Conservation (phyloP, 2,329 filamentous ascomycete species). For the Nothophaeocryptopus gaeumannii region DNA sequence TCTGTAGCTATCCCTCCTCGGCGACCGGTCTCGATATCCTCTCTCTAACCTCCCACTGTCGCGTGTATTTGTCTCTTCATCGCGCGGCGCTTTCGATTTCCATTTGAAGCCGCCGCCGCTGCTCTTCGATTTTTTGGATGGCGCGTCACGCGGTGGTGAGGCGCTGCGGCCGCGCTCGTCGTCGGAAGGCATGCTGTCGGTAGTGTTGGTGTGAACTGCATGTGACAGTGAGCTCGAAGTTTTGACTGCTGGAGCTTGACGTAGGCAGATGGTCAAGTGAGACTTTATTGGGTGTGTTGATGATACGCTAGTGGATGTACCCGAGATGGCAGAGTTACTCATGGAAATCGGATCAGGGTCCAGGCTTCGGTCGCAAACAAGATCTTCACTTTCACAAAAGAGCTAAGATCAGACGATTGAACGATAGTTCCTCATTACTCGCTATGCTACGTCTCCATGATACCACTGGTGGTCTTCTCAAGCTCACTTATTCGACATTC, state of each 20-base stretch:
- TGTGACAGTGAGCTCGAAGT: background rate
- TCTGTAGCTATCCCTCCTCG: conserved; percentile 28
- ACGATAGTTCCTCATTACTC: too few species aligned
- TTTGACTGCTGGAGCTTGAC: background rate
- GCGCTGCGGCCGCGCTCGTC: conserved; percentile 26
- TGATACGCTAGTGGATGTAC: too few species aligned
- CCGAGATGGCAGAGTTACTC: too few species aligned
- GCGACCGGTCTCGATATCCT: conserved; percentile 37
- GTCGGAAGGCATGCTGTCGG: conserved; percentile 19
- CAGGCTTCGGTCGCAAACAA: too few species aligned
- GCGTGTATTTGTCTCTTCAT: conserved; percentile 20
- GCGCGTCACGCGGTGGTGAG: conserved; percentile 29
- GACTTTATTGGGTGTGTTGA: too few species aligned
- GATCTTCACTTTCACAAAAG: too few species aligned
- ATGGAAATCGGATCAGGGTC: too few species aligned
- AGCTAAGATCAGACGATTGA: too few species aligned
- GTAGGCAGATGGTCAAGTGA: background rate
- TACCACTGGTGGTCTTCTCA: too few species aligned
- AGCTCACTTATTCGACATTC: too few species aligned
- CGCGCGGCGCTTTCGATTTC: conserved; percentile 34
- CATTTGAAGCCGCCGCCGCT: conserved; percentile 35
- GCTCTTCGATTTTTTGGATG: conserved; percentile 32
- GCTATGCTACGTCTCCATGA: too few species aligned
- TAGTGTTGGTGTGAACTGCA: background rate
- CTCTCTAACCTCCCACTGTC: conserved; percentile 30